Conservation (phyloP, 768 basidiomycete species). For the Lactarius indigo region DNA sequence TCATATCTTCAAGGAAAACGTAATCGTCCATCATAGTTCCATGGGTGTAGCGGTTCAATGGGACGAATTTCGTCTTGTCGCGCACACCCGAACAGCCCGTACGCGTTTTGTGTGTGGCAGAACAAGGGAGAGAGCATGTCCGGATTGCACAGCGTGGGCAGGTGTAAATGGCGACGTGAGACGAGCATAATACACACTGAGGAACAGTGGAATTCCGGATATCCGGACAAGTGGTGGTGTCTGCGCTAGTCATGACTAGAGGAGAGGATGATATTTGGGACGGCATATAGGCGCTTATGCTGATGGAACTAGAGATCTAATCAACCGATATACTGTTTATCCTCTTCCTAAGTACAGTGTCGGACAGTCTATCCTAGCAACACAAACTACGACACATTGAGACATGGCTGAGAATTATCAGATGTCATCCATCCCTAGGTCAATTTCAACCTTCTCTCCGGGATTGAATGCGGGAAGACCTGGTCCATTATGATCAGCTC, state of each 20-base stretch:
- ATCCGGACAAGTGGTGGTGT: neutral
- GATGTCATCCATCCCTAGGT: constrained; percentile 86
- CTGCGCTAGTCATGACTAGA: constrained; percentile 1
- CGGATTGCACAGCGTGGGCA: constrained; percentile 72
- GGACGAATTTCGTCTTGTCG: constrained; percentile 67
- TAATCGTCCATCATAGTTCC: constrained; percentile 91
- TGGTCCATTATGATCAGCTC: constrained; percentile 34
- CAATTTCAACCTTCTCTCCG: constrained; percentile 94
- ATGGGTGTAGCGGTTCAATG: constrained; percentile 82
- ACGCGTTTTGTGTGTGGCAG: constrained; percentile 59
- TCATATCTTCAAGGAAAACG: constrained; percentile 77
- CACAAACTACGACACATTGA: neutral
- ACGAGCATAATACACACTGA: constrained; percentile 19
- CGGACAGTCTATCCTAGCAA: neutral
- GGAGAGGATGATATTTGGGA: neutral
- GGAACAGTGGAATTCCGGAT: constrained; percentile 21
- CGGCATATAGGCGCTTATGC: neutral
- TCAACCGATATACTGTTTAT: neutral
- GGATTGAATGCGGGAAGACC: constrained; percentile 98
- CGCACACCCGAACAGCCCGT: constrained; percentile 68
- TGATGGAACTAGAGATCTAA: neutral
- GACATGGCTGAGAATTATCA: constrained; percentile 30
- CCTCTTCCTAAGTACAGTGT: neutral
- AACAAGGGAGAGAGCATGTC: constrained; percentile 73
- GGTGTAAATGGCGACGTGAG: constrained; percentile 54